phyloP scores from a whole-genome alignment of 2,329 filamentous ascomycete species.

The Scedosporium aurantiacum region DNA sequence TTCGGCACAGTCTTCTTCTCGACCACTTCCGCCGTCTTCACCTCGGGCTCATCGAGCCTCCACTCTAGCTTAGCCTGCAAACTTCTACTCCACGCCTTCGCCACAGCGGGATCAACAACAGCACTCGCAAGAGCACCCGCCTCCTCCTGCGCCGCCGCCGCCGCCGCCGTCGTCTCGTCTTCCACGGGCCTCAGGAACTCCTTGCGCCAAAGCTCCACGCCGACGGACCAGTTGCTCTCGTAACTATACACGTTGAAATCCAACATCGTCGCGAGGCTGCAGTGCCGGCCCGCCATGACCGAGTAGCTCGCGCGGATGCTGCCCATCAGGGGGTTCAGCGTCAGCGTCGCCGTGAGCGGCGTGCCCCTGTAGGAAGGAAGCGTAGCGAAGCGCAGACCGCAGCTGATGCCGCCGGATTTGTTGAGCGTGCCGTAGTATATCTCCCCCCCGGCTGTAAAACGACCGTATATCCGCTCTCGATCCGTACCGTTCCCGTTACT shows the following conservation, averaged over 20 bases:
- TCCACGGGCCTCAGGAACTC: constrained; percentile 27
- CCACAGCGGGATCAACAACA: constrained; percentile 1
- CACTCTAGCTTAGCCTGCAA: constrained; percentile 44
- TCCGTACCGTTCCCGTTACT: constrained; percentile 18
- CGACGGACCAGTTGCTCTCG: constrained; percentile 85
- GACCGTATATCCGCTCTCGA: constrained; percentile 57
- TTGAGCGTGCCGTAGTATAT: constrained; percentile 93
- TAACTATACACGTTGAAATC: constrained; percentile 98
- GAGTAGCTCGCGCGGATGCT: constrained; percentile 87
- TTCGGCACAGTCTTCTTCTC: constrained; percentile 4
- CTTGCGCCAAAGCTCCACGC: constrained; percentile 84
- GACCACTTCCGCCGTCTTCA: constrained; percentile 7
- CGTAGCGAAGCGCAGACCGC: constrained; percentile 82
- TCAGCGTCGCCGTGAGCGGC: constrained; percentile 86
- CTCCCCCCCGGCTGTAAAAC: constrained; percentile 85
- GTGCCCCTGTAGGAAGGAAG: constrained; percentile 71
- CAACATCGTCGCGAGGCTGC: constrained; percentile 80
- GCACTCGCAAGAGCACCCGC: background rate
- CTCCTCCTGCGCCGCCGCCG: constrained; percentile 9
- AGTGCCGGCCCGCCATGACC: constrained; percentile 70
- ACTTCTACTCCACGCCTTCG: constrained; percentile 27
- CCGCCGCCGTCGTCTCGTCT: constrained; percentile 21
- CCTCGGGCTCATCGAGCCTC: constrained; percentile 29
- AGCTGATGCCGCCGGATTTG: constrained; percentile 83
- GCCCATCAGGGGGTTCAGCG: constrained; percentile 87